phyloP scores from a whole-genome alignment of 208 protist species.

The Trypanosoma scelopori region DNA sequence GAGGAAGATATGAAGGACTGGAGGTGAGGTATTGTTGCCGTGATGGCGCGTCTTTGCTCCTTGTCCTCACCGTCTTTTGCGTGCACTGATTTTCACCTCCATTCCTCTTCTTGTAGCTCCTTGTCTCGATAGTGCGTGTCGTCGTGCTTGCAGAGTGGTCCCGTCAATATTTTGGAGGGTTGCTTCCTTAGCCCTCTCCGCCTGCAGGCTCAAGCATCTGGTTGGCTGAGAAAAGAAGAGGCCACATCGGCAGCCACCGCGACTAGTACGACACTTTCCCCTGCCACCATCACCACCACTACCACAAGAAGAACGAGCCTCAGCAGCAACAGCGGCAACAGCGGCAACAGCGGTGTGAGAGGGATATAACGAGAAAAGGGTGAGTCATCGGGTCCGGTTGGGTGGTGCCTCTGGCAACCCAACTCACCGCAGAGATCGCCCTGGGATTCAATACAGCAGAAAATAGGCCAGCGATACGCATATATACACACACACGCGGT shows the following conservation, averaged over 20 bases:
- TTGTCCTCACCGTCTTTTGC: conserved; percentile 6
- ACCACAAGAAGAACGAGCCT: neutral
- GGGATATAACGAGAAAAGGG: neutral
- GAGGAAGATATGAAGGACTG: neutral
- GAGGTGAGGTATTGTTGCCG: neutral
- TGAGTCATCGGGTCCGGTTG: neutral
- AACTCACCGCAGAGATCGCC: no score
- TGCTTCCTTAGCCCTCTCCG: conserved; percentile 15
- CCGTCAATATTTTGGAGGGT: neutral
- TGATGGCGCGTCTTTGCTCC: neutral
- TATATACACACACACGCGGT: no score
- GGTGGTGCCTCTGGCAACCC: neutral
- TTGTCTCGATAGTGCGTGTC: neutral
- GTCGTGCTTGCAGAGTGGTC: neutral
- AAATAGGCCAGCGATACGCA: no score
- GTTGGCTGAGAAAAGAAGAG: conserved; percentile 25
- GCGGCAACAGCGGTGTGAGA: conserved; percentile 15
- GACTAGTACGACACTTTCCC: conserved; percentile 9
- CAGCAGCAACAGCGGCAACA: conserved; percentile 27
- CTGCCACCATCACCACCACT: conserved; percentile 15
- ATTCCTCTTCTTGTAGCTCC: no score
- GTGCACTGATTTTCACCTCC: neutral
- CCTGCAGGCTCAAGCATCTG: conserved; percentile 28
- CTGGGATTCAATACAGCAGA: no score
- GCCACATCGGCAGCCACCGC: no score